Percentiles rank a stretch among this genome's conserved stretches.
Evolutionary conservation across 495 filamentous ascomycete species (phyloP).

Genomic region (Penicillium parvum): DNA sequence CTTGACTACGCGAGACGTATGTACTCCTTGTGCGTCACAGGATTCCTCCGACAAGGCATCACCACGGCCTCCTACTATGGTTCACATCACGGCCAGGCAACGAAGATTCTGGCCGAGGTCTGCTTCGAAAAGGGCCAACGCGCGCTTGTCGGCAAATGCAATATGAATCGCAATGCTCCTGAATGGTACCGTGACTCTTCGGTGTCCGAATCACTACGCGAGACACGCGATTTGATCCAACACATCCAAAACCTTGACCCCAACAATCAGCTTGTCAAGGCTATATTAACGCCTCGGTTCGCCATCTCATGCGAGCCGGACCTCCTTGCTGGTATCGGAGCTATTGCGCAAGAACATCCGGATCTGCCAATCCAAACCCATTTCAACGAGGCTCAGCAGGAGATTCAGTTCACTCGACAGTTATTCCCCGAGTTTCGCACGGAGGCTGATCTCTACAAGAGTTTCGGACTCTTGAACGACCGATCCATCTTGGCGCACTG

Average conservation of each 20-base stretch:
- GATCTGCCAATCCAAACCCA: slow-evolving; percentile 60
- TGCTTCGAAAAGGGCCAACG: slow-evolving; percentile 56
- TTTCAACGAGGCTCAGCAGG: slow-evolving; percentile 57
- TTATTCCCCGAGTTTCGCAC: slow-evolving; percentile 50
- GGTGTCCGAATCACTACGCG: slow-evolving; percentile 42
- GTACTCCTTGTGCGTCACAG: slow-evolving; percentile 51
- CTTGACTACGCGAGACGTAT: slow-evolving; percentile 46
- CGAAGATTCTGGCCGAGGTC: slow-evolving; percentile 54
- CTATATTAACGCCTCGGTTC: slow-evolving; percentile 61
- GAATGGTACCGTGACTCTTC: slow-evolving; percentile 54
- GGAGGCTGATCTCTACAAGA: slow-evolving; percentile 53
- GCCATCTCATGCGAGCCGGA: slow-evolving; percentile 54
- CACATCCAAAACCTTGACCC: slow-evolving; percentile 32
- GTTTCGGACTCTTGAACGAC: slow-evolving; percentile 48
- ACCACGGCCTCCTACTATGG: slow-evolving; percentile 66
- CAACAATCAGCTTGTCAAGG: slow-evolving; percentile 38
- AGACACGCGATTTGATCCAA: slow-evolving; percentile 50
- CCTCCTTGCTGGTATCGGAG: slow-evolving; percentile 49
- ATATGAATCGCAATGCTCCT: slow-evolving; percentile 59
- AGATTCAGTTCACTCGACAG: slow-evolving; percentile 46
- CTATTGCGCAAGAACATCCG: slow-evolving; percentile 44
- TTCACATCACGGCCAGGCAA: slow-evolving; percentile 54
- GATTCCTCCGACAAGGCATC: slow-evolving; percentile 57
- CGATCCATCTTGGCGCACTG: slow-evolving; percentile 63
- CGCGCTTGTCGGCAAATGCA: slow-evolving; percentile 62